phyloP scores from a whole-genome alignment of 768 basidiomycete genomes.

The Tephrocybe sp. region DNA sequence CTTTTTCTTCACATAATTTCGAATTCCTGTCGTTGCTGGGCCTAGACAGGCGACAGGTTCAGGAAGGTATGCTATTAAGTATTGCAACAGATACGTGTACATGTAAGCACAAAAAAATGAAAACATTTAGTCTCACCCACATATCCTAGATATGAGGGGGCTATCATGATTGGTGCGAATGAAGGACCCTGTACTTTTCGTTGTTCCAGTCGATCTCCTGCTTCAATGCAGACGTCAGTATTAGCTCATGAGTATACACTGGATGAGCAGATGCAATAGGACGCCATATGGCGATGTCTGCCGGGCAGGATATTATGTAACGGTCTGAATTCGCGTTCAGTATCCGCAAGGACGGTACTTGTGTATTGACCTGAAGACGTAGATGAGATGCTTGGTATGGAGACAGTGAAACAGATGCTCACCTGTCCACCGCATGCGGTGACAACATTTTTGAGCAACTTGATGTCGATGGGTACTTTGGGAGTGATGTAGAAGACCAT shows the following conservation, averaged over 20 bases:
- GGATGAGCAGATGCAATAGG: conserved; percentile 49
- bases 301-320: conserved; percentile 64
- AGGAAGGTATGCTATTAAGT: no score
- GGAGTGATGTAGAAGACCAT: conserved; percentile 77
- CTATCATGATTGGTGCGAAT: conserved; percentile 8
- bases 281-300: conserved; percentile 67
- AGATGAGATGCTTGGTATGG: neutral
- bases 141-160: no score
- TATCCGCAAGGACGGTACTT: conserved; percentile 55
- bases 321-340: conserved; percentile 51
- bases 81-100: no score
- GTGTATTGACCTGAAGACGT: conserved; percentile 13
- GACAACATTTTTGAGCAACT: conserved; percentile 69
- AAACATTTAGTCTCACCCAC: no score
- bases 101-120: no score
- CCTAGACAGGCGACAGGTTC: no score
- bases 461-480: conserved; percentile 56
- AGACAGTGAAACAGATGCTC: conserved; percentile 16
- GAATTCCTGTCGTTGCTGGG: no score
- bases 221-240: conserved; percentile 61
- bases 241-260: conserved; percentile 70
- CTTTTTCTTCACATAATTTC: no score
- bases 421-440: conserved; percentile 73
- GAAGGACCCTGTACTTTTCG: conserved; percentile 31
- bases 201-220: conserved; percentile 71